Conservation (phyloP, 2,329 filamentous ascomycete species). For the Colletotrichum siamense region DNA sequence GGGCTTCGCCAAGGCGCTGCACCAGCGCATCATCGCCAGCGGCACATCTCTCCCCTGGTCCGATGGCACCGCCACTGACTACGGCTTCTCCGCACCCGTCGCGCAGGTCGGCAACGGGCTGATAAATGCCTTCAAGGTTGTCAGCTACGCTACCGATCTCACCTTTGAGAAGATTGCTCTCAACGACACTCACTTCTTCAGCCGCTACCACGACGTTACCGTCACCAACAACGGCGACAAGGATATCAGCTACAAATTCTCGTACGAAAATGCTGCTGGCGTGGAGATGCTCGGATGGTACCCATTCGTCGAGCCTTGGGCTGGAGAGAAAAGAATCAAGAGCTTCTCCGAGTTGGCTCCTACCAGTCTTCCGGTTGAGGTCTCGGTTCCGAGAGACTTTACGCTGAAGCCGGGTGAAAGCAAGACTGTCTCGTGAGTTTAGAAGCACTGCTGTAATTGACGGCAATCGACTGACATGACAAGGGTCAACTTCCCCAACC, state of each 20-base stretch:
- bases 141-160: slow-evolving; percentile 41
- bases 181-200: slow-evolving; percentile 49
- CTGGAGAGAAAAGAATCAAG: slow-evolving; percentile 22
- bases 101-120: slow-evolving; percentile 46
- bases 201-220: slow-evolving; percentile 26
- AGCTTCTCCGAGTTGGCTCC: slow-evolving; percentile 26
- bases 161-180: slow-evolving; percentile 44
- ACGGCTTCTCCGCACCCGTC: slow-evolving; percentile 34
- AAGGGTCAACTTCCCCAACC: slow-evolving; percentile 34
- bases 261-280: slow-evolving; percentile 35
- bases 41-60: slow-evolving; percentile 29
- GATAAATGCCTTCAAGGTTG: slow-evolving; percentile 46
- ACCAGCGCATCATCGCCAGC: slow-evolving; percentile 35
- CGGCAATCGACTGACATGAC: neutral
- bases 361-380: slow-evolving; percentile 20
- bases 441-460: neutral
- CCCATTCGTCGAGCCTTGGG: neutral
- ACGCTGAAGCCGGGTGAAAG: slow-evolving; percentile 29
- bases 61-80: slow-evolving; percentile 28
- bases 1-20: slow-evolving; percentile 32
- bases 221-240: slow-evolving; percentile 41
- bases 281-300: slow-evolving; percentile 36
- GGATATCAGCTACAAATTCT: slow-evolving; percentile 36
- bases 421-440: slow-evolving; percentile 27
- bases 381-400: slow-evolving; percentile 27